These are phyloP conservation scores for Macaranga tanarius DNA, from an alignment of 441 rosid species.

Conservation along the genomic window DNA sequence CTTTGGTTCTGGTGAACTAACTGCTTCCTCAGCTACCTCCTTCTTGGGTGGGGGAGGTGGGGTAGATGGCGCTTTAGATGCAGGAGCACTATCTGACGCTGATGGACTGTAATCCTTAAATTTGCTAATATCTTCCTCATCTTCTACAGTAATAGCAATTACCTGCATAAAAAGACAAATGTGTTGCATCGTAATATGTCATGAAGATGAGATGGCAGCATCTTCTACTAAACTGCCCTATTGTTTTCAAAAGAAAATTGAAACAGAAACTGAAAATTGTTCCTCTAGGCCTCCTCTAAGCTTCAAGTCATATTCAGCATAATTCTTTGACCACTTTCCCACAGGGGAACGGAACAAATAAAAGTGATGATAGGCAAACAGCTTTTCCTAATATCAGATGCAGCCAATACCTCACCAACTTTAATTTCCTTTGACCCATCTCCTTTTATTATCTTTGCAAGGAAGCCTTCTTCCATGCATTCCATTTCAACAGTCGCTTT, in stretches of 20 bases:
- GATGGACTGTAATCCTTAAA: constrained; percentile 83
- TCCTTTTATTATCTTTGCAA: constrained; percentile 82
- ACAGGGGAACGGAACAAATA: constrained; percentile 10
- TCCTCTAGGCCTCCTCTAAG: constrained; percentile 1
- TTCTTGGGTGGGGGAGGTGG: constrained; percentile 58
- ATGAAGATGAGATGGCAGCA: constrained; percentile 11
- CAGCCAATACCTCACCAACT: constrained; percentile 84
- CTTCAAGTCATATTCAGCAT: not conserved
- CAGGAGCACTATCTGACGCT: constrained; percentile 42
- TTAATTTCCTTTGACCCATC: constrained; percentile 87
- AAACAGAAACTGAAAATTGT: not conserved
- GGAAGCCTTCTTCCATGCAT: constrained; percentile 98
- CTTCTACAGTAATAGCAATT: constrained; percentile 90
- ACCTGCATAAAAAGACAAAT: constrained; percentile 41
- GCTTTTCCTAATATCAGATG: constrained; percentile 10
- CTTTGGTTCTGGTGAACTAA: constrained; percentile 58
- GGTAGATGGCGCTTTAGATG: constrained; percentile 46
- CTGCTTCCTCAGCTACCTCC: constrained; percentile 60
- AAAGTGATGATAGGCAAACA: constrained; percentile 10
- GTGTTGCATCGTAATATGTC: not conserved
- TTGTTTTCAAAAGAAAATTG: not conserved
- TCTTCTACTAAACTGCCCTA: constrained; percentile 11
- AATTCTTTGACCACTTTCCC: not conserved
- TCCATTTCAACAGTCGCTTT: constrained; percentile 99
- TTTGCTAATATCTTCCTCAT: constrained; percentile 75